phyloP scores from a whole-genome alignment of 805 yeast genomes.

The Candida pini region DNA sequence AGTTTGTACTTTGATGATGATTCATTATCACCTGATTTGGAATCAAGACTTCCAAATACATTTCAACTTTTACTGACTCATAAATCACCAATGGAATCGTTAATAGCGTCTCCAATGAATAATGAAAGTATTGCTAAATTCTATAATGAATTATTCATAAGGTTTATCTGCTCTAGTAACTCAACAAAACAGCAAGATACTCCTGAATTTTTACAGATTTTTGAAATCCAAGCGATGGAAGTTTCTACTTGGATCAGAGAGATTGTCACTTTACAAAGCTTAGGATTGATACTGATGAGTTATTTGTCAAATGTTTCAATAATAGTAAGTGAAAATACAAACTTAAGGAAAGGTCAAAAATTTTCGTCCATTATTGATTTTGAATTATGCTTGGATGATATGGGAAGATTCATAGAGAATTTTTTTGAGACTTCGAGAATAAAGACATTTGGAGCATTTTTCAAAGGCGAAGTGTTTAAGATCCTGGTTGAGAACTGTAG shows the following conservation, averaged over 20 bases:
- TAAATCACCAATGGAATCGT: slow-evolving; percentile 1
- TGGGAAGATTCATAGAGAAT: slow-evolving; percentile 8
- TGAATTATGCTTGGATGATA: slow-evolving; percentile 5
- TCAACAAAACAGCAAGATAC: slow-evolving; percentile 10
- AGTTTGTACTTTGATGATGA: slow-evolving; percentile 9
- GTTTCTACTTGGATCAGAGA: slow-evolving; percentile 8
- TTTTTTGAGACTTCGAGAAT: slow-evolving; percentile 11
- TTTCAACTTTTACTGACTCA: slow-evolving; percentile 11
- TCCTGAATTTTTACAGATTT: slow-evolving; percentile 17
- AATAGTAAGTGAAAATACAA: no score
- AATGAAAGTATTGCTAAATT: slow-evolving; percentile 6
- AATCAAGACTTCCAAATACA: slow-evolving; percentile 16
- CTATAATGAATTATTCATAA: slow-evolving; percentile 14
- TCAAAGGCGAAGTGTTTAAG: slow-evolving; percentile 15
- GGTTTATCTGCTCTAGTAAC: slow-evolving; percentile 13
- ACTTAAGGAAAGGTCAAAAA: no score
- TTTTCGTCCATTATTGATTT: slow-evolving; percentile 10
- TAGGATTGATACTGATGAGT: slow-evolving; percentile 14
- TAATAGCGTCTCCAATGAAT: background rate
- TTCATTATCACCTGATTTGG: slow-evolving; percentile 11
- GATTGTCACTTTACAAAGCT: slow-evolving; percentile 13
- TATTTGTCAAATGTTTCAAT: slow-evolving; percentile 5
- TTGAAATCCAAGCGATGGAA: slow-evolving; percentile 11
- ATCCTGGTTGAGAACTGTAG: slow-evolving; percentile 7
- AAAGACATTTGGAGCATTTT: slow-evolving; percentile 8